These are phyloP conservation scores for Dryas octopetala DNA, from an alignment of 306 rosid species.

Conservation along the genomic window DNA sequence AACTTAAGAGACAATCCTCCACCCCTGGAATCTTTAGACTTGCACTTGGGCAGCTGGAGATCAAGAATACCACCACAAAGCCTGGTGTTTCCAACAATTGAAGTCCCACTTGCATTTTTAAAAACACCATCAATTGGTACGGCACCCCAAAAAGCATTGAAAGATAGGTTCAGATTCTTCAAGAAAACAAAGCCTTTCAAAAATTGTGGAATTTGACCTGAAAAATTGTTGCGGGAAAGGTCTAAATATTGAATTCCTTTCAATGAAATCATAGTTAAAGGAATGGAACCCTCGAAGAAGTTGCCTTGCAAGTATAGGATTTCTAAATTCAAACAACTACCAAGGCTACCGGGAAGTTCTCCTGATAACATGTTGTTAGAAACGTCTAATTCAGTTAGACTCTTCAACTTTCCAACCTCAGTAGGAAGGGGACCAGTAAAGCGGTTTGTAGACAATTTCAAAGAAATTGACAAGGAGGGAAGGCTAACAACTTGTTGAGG, in stretches of 20 bases:
- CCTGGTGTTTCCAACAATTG: neutral
- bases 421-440: neutral
- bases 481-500: neutral
- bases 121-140: neutral
- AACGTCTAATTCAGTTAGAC: neutral
- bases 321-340: neutral
- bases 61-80: neutral
- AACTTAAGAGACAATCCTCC: neutral
- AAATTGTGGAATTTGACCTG: neutral
- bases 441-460: neutral
- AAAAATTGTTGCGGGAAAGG: neutral
- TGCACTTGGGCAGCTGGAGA: conserved; percentile 5
- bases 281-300: no score
- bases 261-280: neutral
- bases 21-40: no score
- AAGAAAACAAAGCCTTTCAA: neutral
- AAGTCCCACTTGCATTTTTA: neutral
- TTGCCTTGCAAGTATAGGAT: neutral
- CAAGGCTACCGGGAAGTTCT: neutral
- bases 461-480: neutral
- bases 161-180: neutral
- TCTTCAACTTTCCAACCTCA: neutral
- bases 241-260: neutral
- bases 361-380: neutral
- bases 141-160: neutral